phyloP scores from a whole-genome alignment of 1,139 yeast genomes.

The Suhomyces coccinellae region DNA sequence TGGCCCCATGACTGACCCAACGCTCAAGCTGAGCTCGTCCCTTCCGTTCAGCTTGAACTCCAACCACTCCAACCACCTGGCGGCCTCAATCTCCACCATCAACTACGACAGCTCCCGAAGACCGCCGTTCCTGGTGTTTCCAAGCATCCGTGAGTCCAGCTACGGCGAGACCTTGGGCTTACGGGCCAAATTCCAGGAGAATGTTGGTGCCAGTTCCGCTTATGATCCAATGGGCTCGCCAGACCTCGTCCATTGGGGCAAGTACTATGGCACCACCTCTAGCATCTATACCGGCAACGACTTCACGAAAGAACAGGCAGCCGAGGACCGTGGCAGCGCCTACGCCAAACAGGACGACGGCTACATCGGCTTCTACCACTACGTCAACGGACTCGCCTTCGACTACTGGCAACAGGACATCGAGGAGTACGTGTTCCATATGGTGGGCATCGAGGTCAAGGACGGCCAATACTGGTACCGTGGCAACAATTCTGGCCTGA shows the following conservation, averaged over 20 bases:
- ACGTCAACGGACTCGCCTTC: conserved; percentile 35
- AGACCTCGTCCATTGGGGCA: conserved; percentile 44
- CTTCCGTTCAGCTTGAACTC: conserved; percentile 7
- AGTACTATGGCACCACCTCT: conserved; percentile 35
- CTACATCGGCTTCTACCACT: conserved; percentile 44
- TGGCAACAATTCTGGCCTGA: conserved; percentile 7
- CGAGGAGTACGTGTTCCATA: conserved; percentile 30
- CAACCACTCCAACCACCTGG: conserved; percentile 5
- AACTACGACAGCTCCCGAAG: conserved; percentile 7
- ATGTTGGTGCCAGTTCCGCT: conserved; percentile 12
- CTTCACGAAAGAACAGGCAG: conserved; percentile 20
- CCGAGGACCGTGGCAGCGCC: conserved; percentile 7
- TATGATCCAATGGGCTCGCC: conserved; percentile 32
- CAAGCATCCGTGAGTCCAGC: conserved; percentile 25
- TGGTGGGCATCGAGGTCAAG: conserved; percentile 29
- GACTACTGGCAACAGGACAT: conserved; percentile 25
- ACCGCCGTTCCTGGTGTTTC: conserved; percentile 10
- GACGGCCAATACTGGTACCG: conserved; percentile 21
- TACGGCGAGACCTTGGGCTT: conserved; percentile 33
- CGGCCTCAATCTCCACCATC: conserved; percentile 10
- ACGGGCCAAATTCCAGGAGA: conserved; percentile 24
- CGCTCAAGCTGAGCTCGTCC: conserved; percentile 6
- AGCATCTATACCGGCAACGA: conserved; percentile 32
- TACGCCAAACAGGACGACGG: conserved; percentile 36
- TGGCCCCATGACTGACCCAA: conserved; percentile 6